A percentile compares a stretch with the other conserved stretches of the same genome.
These are phyloP conservation scores for Aegilops bicornis DNA, from an alignment of 176 grass and related monocot species.

Conservation along the genomic window DNA sequence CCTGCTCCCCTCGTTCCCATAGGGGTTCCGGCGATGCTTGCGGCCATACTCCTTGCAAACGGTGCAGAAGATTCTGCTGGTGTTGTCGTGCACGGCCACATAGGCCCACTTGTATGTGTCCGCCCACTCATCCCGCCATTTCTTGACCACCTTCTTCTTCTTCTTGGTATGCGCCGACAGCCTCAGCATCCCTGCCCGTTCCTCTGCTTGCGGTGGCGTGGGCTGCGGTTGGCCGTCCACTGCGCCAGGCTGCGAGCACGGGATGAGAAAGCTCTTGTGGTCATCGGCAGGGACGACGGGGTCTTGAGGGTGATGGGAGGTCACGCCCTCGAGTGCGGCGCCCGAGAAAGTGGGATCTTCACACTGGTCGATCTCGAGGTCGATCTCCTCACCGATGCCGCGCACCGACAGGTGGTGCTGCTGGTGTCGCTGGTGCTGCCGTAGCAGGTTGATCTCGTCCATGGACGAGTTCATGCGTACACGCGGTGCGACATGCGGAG, in stretches of 20 bases:
- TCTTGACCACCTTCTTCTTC: conserved; percentile 99
- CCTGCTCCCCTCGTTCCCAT: conserved; percentile 97
- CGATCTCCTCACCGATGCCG: conserved; percentile 90
- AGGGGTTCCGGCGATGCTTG: conserved; percentile 95
- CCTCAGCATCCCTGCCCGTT: conserved; percentile 51
- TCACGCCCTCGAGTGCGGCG: conserved; percentile 52
- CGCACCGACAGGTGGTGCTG: conserved; percentile 84
- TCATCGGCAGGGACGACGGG: conserved; percentile 52
- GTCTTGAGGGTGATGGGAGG: conserved; percentile 43
- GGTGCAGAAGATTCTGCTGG: conserved; percentile 89
- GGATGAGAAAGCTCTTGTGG: conserved; percentile 78
- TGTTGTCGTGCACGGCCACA: conserved; percentile 75
- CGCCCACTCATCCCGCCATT: conserved; percentile 95
- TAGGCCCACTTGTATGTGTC: conserved; percentile 99
- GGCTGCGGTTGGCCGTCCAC: conserved; percentile 38
- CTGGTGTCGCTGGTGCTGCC: conserved; percentile 70
- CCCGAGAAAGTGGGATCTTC: conserved; percentile 81
- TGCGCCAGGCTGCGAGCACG: conserved; percentile 38
- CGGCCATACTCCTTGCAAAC: conserved; percentile 96
- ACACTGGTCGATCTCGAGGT: conserved; percentile 87
- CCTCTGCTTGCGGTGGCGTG: conserved; percentile 28
- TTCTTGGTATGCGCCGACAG: conserved; percentile 61
- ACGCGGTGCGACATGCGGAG: conserved; percentile 10
- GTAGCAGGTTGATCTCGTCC: conserved; percentile 89
- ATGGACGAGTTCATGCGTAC: conserved; percentile 61